phyloP scores from a whole-genome alignment of 2,329 filamentous ascomycete genomes.

The Tolypocladium guangdongense region DNA sequence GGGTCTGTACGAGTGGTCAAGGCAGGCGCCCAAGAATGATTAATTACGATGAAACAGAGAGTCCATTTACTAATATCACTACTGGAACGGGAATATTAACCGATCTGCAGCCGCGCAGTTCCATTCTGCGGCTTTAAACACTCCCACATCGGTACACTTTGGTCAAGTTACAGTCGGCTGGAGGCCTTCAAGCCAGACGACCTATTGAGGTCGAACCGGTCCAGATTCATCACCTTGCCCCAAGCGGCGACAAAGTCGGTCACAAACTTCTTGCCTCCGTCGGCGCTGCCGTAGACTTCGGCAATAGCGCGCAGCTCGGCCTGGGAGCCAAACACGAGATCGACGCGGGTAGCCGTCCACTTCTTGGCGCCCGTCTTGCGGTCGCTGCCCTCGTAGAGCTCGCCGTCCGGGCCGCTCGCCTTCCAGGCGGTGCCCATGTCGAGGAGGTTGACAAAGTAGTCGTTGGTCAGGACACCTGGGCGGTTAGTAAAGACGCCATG shows the following conservation, averaged over 20 bases:
- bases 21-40: too few relatives aligned
- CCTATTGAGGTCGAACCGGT: slow-evolving; percentile 51
- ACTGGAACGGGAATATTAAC: too few relatives aligned
- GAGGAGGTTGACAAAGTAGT: slow-evolving; percentile 74
- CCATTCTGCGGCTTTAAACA: background rate
- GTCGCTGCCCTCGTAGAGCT: slow-evolving; percentile 53
- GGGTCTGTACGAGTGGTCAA: too few relatives aligned
- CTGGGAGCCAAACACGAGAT: slow-evolving; percentile 64
- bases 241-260: slow-evolving; percentile 62
- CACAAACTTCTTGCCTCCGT: slow-evolving; percentile 52
- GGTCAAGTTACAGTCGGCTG: slow-evolving; percentile 7
- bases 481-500: slow-evolving; percentile 57
- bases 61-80: too few relatives aligned
- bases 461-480: slow-evolving; percentile 61
- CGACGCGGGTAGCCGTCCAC: slow-evolving; percentile 58
- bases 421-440: slow-evolving; percentile 55
- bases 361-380: slow-evolving; percentile 54
- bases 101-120: background rate
- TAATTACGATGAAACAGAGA: too few relatives aligned
- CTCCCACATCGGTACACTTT: background rate
- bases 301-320: slow-evolving; percentile 60
- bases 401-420: slow-evolving; percentile 28
- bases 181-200: slow-evolving; percentile 4
- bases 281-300: slow-evolving; percentile 56
- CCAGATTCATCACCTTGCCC: slow-evolving; percentile 65